Conservation (phyloP, 495 filamentous ascomycete genomes). For the Collariella sp. region DNA sequence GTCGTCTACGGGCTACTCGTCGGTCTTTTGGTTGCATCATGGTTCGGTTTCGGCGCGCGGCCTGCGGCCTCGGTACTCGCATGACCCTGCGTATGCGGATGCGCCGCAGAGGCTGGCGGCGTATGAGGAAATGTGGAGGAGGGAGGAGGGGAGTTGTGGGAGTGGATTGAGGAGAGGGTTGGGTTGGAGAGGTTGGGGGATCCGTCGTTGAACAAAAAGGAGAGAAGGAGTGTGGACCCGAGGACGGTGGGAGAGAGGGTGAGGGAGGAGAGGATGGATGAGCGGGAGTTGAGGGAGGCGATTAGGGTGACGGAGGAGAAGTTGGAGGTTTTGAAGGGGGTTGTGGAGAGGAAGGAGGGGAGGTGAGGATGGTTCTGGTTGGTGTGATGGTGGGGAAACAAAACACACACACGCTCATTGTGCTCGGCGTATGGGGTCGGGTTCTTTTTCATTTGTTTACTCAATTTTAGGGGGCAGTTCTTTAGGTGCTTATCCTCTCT, state of each 20-base stretch:
- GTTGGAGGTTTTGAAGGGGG: constrained; percentile 62
- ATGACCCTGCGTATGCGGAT: constrained; percentile 30
- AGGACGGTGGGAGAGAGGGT: constrained; percentile 47
- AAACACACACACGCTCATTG: background rate
- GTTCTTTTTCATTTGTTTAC: background rate
- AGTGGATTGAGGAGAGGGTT: constrained; percentile 86
- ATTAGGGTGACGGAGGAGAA: constrained; percentile 79
- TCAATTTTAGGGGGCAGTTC: background rate
- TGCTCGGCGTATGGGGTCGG: background rate
- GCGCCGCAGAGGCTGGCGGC: constrained; percentile 64
- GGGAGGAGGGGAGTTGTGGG: constrained; percentile 91
- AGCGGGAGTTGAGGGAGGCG: constrained; percentile 74
- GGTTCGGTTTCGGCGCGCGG: constrained; percentile 44
- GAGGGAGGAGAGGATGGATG: constrained; percentile 62
- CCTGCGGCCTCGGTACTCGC: constrained; percentile 29
- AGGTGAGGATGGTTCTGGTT: background rate
- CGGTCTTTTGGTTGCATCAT: constrained; percentile 48
- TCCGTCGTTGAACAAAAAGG: constrained; percentile 28
- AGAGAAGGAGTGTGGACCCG: constrained; percentile 37
- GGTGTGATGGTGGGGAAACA: background rate
- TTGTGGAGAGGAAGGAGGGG: constrained; percentile 47
- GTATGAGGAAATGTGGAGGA: constrained; percentile 89
- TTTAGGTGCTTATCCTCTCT: background rate
- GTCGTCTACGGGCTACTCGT: constrained; percentile 53
- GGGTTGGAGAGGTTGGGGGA: constrained; percentile 59